A percentile compares a stretch with the other conserved stretches of the same genome.
Evolutionary conservation across 1,284 basidiomycete genomes (phyloP).

Genomic region (Microbotryomycetes sp.): DNA sequence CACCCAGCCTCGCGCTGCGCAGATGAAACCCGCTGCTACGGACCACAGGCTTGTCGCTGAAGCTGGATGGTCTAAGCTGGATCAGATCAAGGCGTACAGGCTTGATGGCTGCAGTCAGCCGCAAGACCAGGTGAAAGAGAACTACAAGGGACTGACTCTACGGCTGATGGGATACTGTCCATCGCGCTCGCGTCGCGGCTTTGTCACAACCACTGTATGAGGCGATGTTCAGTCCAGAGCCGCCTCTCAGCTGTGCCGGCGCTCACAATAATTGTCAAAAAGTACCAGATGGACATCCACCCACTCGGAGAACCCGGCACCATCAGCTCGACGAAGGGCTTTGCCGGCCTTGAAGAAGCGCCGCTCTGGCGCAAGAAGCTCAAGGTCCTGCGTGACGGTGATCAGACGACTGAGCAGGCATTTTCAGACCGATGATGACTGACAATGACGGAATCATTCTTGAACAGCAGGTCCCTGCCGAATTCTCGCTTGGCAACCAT

Average conservation of each 20-base stretch:
- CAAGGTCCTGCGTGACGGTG: slow-evolving; percentile 69
- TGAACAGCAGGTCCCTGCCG: slow-evolving; percentile 69
- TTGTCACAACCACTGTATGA: slow-evolving; percentile 72
- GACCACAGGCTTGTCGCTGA: slow-evolving; percentile 55
- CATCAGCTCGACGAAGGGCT: slow-evolving; percentile 73
- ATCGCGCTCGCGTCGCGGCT: slow-evolving; percentile 54
- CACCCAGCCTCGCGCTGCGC: slow-evolving; percentile 14
- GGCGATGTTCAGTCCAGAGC: neutral
- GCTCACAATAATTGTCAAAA: slow-evolving; percentile 85
- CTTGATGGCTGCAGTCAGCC: slow-evolving; percentile 42
- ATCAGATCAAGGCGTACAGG: slow-evolving; percentile 78
- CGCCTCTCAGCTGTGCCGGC: neutral
- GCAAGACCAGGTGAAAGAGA: slow-evolving; percentile 4
- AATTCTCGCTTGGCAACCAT: slow-evolving; percentile 81
- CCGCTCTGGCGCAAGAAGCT: slow-evolving; percentile 64
- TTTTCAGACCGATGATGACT: too few species aligned
- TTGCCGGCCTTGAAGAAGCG: slow-evolving; percentile 75
- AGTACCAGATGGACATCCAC: slow-evolving; percentile 76
- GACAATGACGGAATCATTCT: slow-evolving; percentile 42
- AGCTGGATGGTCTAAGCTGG: slow-evolving; percentile 63
- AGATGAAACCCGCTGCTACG: slow-evolving; percentile 30
- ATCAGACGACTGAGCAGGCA: too few species aligned
- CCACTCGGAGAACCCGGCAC: slow-evolving; percentile 54
- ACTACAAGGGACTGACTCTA: slow-evolving; percentile 50
- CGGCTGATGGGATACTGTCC: slow-evolving; percentile 60